Evolutionary conservation across 2,329 filamentous ascomycete genomes (phyloP).

Genomic region (Fusarium keratoplasticum): DNA sequence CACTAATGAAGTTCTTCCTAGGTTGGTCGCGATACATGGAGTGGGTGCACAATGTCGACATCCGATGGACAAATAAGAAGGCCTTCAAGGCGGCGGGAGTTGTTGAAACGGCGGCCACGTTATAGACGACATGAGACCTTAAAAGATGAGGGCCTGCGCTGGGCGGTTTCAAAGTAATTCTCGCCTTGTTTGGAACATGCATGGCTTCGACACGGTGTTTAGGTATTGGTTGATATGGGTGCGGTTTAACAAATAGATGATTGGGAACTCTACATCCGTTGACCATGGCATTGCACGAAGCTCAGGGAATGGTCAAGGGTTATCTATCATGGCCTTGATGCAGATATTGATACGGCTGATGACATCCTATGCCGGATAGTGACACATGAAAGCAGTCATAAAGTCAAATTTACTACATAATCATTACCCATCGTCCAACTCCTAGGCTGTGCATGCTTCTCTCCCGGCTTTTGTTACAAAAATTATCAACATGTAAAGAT

Average conservation of each 20-base stretch:
- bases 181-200: conserved; percentile 9
- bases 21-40: conserved; percentile 95
- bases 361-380: neutral
- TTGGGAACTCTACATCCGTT: conserved; percentile 3
- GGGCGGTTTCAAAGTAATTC: neutral
- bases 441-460: conserved; percentile 14
- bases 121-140: conserved; percentile 50
- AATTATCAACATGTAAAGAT: conserved; percentile 13
- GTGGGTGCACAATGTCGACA: conserved; percentile 87
- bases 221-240: conserved; percentile 24
- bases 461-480: conserved; percentile 14
- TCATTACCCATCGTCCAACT: conserved; percentile 25
- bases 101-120: conserved; percentile 68
- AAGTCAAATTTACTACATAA: conserved; percentile 33
- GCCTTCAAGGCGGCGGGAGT: conserved; percentile 73
- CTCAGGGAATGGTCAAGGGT: neutral
- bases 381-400: conserved; percentile 2
- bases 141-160: neutral
- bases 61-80: conserved; percentile 72
- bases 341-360: neutral
- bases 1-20: conserved; percentile 52
- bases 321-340: neutral
- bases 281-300: neutral
- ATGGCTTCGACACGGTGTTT: conserved; percentile 40
- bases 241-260: conserved; percentile 31